Base-by-base conservation (phyloP, 805 yeast species). In the Starmera caribaea region DNA sequence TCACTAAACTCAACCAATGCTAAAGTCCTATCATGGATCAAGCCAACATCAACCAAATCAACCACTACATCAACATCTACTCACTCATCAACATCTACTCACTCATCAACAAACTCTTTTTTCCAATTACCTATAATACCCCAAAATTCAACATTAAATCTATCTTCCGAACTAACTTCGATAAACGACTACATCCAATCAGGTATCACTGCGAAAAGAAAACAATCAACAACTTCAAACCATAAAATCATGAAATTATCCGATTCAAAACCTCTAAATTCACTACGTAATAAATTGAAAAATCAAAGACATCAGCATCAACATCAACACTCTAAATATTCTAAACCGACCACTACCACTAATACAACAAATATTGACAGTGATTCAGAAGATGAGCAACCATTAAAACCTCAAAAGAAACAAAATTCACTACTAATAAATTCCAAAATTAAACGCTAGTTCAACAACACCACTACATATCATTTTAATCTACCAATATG, bases 141-240 rank as follows among this genome's bases (percentile, higher is more conserved):
- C 7, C 51, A 47, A 5, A 48, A 51, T 2, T 36, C 45, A 13
- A 58, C 57, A 0, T 38, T 54, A 1, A 49, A 54, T 1, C 31
- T 49, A 10, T 16, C 41, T 5, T 13, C 28, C 2, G 26, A 36
- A 45, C 45, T n/a, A 45, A 44, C 38, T 6, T 49, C 55, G 2
- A 53, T 54, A 5, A 57, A 54, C 4, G 59, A 54, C 30, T 54
- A 53, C 37, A 39, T 53, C 13, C 21, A 36, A 21, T 17, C 38
- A 16, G 38, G 38, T 16, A 36, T 43, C 14, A 48, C 55, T 4
- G 54, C 52, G 3, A n/a, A 30, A 12, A 34, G 27, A 34, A 50
- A 50, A 37, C 44, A 52, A 0, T 33, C 51, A 11, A 32, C 44
- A 1, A 43, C 54, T 1, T 32, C 49, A 12, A 42, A 40, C 27